Percentiles rank a stretch among this genome's conserved stretches.
Conservation (phyloP, 2,329 filamentous ascomycete genomes). For the Acephala macrosclerotiorum region DNA sequence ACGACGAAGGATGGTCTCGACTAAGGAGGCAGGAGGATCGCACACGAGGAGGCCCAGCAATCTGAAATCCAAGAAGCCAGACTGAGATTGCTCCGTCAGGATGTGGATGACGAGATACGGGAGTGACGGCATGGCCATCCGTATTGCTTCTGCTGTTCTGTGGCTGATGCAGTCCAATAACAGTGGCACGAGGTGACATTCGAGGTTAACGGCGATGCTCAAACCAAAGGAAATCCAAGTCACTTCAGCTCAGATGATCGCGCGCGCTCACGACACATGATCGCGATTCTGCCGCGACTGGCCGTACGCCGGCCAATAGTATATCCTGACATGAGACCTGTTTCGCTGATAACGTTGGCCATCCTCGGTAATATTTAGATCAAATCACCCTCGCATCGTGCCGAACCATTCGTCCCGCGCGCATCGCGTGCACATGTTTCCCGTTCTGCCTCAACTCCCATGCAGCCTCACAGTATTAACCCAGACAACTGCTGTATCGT, state of each 20-base stretch:
- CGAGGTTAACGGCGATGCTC: not conserved
- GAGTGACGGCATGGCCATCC: constrained; percentile 10
- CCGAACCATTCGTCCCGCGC: constrained; percentile 5
- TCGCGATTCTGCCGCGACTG: constrained; percentile 2
- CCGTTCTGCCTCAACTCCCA: not conserved
- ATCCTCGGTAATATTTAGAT: not conserved
- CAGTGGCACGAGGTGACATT: constrained; percentile 12
- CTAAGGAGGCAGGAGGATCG: constrained; percentile 11
- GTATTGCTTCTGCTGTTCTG: constrained; percentile 12
- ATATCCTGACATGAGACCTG: not conserved
- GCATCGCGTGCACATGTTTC: constrained; percentile 4
- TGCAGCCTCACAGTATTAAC: constrained; percentile 1
- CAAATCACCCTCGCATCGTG: constrained; percentile 9
- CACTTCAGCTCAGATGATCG: not conserved
- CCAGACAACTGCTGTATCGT: not conserved
- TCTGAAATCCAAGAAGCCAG: not conserved
- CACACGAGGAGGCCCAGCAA: not conserved
- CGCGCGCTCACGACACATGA: constrained; percentile 6
- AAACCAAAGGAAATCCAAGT: constrained; percentile 7
- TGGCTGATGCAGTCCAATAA: constrained; percentile 24
- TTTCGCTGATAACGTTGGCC: not conserved
- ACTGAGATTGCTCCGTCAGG: not conserved
- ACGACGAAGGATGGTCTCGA: not conserved
- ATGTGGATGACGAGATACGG: constrained; percentile 5
- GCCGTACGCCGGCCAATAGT: not conserved